A percentile compares a stretch with the other conserved stretches of the same genome.
Evolutionary conservation across 768 basidiomycete genomes (phyloP).

Genomic region (Amanita pallidorosea): DNA sequence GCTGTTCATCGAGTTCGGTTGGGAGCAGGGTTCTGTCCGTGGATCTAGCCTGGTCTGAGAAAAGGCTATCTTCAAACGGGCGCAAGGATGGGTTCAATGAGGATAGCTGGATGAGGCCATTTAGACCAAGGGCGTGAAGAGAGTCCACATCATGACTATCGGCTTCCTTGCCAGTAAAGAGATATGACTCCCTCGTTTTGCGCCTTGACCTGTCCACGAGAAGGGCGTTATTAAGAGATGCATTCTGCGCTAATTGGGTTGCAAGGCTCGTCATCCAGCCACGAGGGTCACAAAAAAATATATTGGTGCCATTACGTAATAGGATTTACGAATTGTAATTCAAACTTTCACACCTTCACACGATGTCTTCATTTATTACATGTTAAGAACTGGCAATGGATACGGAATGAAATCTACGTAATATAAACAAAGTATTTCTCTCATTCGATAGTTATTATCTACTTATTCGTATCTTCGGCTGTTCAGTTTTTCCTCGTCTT

Average conservation of each 20-base stretch:
- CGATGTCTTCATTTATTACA: too few species aligned
- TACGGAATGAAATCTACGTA: too few species aligned
- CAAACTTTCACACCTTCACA: too few species aligned
- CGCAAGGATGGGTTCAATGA: constrained; percentile 47
- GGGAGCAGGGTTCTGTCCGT: constrained; percentile 73
- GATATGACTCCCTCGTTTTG: constrained; percentile 68
- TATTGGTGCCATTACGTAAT: too few species aligned
- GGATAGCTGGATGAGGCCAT: constrained; percentile 66
- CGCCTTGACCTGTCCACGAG: constrained; percentile 55
- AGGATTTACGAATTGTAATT: too few species aligned
- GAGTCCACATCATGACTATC: constrained; percentile 82
- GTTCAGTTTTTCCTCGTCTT: too few species aligned
- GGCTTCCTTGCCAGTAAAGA: constrained; percentile 77
- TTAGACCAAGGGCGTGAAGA: constrained; percentile 69
- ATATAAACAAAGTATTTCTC: too few species aligned
- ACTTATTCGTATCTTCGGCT: too few species aligned
- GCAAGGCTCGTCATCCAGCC: constrained; percentile 45
- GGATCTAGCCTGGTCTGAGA: constrained; percentile 67
- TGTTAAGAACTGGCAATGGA: too few species aligned
- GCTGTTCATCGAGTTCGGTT: constrained; percentile 44
- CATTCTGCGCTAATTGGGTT: constrained; percentile 64
- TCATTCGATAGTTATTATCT: too few species aligned
- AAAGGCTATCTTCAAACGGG: constrained; percentile 59
- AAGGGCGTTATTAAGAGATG: constrained; percentile 69
- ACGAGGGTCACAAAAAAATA: too few species aligned